Evolutionary conservation across 1,284 basidiomycete genomes (phyloP), one percentile per base, ranked within the genome.

Genomic region (Caloboletus inedulis): DNA sequence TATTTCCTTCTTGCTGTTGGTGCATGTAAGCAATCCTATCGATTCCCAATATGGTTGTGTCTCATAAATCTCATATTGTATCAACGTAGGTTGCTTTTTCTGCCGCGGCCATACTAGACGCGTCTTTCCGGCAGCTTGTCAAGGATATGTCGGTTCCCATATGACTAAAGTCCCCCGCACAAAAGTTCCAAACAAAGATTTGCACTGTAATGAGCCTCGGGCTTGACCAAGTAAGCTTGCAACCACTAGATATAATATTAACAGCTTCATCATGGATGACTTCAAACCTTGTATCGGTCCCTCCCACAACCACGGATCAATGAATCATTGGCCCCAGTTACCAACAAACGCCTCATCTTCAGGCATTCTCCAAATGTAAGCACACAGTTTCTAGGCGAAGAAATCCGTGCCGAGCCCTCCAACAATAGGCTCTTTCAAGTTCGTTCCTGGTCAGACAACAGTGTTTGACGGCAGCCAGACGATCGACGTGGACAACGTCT

Each of bases 401-500:
- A 36, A 35, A 33, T 6, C 21, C 7, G 4, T 1, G 14, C 41
- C 23, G 12, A 30, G 10, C 10, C 12, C 7, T 13, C n/a, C 21
- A 23, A 40, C n/a, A 40, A 30, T 2, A 30, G n/a, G 12, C 3
- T n/a, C 25, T 42, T 27, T 42, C n/a, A n/a, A n/a, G n/a, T 23
- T 23, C 23, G 25, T 42, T 42, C 40, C n/a, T 43, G 27, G 27
- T 2, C n/a, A 19, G 12, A 34, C 27, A 19, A 43, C n/a, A 10
- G 18, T 34, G 27, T 16, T 51, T 13, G 53, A 51, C 5, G 18
- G 7, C 31, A 55, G 5, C 31, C 31, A 34, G 23, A 53, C 45
- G 1, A 53, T 47, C 9, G 55, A 53, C 16, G n/a, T 53, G 13
- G 49, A 47, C 9, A 44, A 36, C 4, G 45, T 57, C 16, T 25